These are phyloP conservation scores for Erodium trifolium DNA, from an alignment of 441 rosid species.

Conservation along the genomic window DNA sequence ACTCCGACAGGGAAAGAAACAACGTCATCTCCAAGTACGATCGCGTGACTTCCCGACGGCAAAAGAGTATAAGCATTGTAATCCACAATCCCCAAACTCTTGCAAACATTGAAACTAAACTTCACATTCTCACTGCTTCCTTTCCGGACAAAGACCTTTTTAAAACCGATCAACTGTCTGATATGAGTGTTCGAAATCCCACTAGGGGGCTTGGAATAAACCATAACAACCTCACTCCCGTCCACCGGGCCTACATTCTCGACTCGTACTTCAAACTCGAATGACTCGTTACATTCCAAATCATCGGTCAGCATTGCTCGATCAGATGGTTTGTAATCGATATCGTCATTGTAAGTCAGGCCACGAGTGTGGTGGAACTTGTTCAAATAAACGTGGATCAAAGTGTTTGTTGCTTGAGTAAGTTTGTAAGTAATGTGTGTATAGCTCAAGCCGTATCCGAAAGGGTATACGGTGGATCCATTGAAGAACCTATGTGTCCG, in stretches of 20 bases:
- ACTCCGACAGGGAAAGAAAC: neutral
- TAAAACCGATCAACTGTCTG: slow-evolving; percentile 34
- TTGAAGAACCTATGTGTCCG: slow-evolving; percentile 37
- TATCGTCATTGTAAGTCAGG: slow-evolving; percentile 9
- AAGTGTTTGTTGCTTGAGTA: slow-evolving; percentile 21
- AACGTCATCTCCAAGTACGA: neutral
- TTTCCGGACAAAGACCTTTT: slow-evolving; percentile 26
- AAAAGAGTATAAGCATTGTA: neutral
- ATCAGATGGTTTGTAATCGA: slow-evolving; percentile 8
- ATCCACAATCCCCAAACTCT: slow-evolving; percentile 31
- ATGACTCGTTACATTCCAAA: neutral
- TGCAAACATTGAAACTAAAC: slow-evolving; percentile 9
- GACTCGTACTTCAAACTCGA: slow-evolving; percentile 19
- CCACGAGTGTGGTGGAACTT: slow-evolving; percentile 15
- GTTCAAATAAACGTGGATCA: slow-evolving; percentile 31
- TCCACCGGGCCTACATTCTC: slow-evolving; percentile 23
- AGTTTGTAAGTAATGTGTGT: no score
- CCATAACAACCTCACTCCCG: slow-evolving; percentile 34
- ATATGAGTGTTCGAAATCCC: slow-evolving; percentile 19
- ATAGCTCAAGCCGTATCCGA: no score
- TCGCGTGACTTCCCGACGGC: neutral
- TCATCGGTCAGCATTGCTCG: neutral
- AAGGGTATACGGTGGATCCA: slow-evolving; percentile 24
- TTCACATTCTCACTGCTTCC: slow-evolving; percentile 5
- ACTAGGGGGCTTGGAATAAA: slow-evolving; percentile 30